Base-by-base conservation (phyloP, 768 basidiomycete species). In the Suillus variegatus region DNA sequence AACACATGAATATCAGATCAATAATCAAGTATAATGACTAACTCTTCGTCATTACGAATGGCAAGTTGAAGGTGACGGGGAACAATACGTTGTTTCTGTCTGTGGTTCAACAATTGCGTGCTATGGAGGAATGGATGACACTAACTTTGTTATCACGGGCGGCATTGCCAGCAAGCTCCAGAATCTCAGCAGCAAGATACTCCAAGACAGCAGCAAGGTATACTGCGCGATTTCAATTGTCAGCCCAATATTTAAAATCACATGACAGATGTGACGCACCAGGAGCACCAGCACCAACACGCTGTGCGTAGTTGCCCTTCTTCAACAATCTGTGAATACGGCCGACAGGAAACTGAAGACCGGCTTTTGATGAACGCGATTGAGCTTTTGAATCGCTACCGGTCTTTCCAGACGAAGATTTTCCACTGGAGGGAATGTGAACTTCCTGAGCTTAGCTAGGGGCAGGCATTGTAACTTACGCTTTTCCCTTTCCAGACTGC, bases 161-260 rank as follows among this genome's bases (percentile, higher is more conserved):
- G 43, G 88, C 86, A 71, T 87, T 88, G 6, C 93, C 93, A 62
- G 93, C 92, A 54, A 94, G 82, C 77, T 95, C 93, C 61, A 94
- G 85, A 72, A 95, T 88, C 77, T 95, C 94, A 36, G 93, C 94
- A 7, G 88, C 85, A 44, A 95, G 85, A 76, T 95, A 95, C 77
- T 95, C 94, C 35, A 95, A 84, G 63, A 94, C 93, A 61, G 91
- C 91, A 65, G 92, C 88, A 65, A 93, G 86, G 78, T 93, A 94
- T 60, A 93, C 93, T 89, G 64, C 22, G 18, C 1, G 36, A 7
- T 20, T 7, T 18, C 1, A 36, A 7, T 20, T 7, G 41, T 74
- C 6, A 67, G 63, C 20, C n/a, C 9, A 4, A 4, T 18, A 32
- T 14, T 61, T 38, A 28, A 32, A 60, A 10, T 22, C 22, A 28